phyloP scores from a whole-genome alignment of 208 protist species.

The Trypanosoma lewisi region DNA sequence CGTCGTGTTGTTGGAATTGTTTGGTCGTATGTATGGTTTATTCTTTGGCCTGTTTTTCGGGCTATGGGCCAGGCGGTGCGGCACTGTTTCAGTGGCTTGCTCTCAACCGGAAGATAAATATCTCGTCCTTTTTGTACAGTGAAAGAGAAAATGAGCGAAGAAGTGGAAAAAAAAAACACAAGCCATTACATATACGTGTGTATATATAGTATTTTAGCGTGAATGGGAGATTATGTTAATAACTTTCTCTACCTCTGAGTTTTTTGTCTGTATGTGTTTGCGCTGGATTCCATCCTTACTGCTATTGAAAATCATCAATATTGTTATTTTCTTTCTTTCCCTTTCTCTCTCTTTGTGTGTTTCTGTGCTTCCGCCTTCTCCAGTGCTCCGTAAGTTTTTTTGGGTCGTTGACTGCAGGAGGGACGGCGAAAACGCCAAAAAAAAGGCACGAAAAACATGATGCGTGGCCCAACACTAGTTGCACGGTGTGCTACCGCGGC shows the following conservation, averaged over 20 bases:
- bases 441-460: constrained; percentile 5
- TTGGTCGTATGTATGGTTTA: constrained; percentile 20
- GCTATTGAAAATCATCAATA: constrained; percentile 8
- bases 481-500: neutral
- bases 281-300: constrained; percentile 2
- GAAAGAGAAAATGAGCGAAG: neutral
- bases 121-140: constrained; percentile 6
- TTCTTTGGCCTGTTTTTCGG: constrained; percentile 30
- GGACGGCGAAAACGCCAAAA: neutral
- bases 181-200: too few relatives aligned
- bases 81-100: constrained; percentile 23
- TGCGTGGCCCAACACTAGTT: constrained; percentile 16
- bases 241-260: neutral
- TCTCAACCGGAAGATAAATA: constrained; percentile 6
- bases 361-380: constrained; percentile 8
- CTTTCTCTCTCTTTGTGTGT: constrained; percentile 9
- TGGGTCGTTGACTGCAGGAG: neutral
- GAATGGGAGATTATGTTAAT: too few relatives aligned
- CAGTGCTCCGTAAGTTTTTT: neutral
- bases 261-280: constrained; percentile 2
- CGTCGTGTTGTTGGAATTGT: constrained; percentile 52
- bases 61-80: constrained; percentile 25
- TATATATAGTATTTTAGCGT: too few relatives aligned
- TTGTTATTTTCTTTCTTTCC: neutral
- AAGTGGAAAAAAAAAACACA: neutral